phyloP scores from a whole-genome alignment of 805 yeast genomes.

The Sungouiella thailandica region DNA sequence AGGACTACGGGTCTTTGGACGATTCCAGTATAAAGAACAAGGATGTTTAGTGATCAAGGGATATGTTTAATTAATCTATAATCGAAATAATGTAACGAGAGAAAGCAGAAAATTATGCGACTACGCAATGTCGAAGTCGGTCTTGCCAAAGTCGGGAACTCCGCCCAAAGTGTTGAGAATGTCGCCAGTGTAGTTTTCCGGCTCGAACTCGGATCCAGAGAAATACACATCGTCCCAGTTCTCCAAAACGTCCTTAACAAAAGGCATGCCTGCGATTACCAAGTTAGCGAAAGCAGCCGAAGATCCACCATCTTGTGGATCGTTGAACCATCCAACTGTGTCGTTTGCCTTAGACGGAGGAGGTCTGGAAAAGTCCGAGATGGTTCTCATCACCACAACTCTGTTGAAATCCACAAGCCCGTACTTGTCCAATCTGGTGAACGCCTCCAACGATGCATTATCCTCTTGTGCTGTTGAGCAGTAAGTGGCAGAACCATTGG shows the following conservation, averaged over 20 bases:
- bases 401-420: conserved; percentile 56
- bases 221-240: conserved; percentile 43
- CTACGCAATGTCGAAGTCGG: conserved; percentile 20
- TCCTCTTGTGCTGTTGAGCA: conserved; percentile 66
- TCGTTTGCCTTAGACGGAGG: conserved; percentile 41
- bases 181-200: conserved; percentile 59
- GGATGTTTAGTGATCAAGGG: no score
- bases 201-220: conserved; percentile 28
- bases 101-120: background rate
- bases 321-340: conserved; percentile 47
- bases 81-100: conserved; percentile 1
- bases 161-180: conserved; percentile 51
- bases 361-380: conserved; percentile 54
- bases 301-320: conserved; percentile 48
- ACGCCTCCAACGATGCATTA: conserved; percentile 57
- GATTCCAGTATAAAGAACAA: conserved; percentile 8
- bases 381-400: conserved; percentile 56
- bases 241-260: conserved; percentile 46
- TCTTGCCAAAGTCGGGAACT: conserved; percentile 35
- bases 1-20: conserved; percentile 16
- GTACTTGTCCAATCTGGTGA: conserved; percentile 47
- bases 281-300: conserved; percentile 46
- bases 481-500: conserved; percentile 57
- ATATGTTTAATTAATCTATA: no score
- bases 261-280: conserved; percentile 49